Evolutionary conservation across 768 basidiomycete species (phyloP).

Genomic region (Dentipellis sp.): DNA sequence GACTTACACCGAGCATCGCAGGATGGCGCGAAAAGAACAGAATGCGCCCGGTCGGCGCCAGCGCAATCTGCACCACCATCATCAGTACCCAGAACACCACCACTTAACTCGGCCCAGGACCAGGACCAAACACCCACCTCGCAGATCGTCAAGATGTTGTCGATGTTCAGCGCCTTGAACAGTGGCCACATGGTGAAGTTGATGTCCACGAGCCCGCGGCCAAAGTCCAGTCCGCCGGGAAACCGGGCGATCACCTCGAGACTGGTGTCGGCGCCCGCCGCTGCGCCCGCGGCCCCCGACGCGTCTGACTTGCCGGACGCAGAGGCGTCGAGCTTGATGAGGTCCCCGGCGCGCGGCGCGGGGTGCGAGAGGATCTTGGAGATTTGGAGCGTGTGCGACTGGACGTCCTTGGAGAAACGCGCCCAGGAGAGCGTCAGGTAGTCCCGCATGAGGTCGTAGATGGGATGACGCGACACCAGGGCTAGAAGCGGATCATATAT

Average conservation of each 20-base stretch:
- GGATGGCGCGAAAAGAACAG: slow-evolving; percentile 86
- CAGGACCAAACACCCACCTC: slow-evolving; percentile 42
- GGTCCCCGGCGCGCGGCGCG: slow-evolving; percentile 78
- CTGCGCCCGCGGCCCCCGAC: slow-evolving; percentile 25
- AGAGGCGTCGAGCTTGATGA: slow-evolving; percentile 80
- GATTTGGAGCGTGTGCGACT: slow-evolving; percentile 85
- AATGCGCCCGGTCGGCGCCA: slow-evolving; percentile 80
- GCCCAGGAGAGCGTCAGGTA: slow-evolving; percentile 95
- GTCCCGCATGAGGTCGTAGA: slow-evolving; percentile 93
- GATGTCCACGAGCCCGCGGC: slow-evolving; percentile 82
- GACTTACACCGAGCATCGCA: slow-evolving; percentile 76
- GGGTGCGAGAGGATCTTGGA: slow-evolving; percentile 83
- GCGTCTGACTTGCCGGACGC: slow-evolving; percentile 42
- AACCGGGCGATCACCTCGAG: slow-evolving; percentile 85
- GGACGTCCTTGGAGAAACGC: slow-evolving; percentile 88
- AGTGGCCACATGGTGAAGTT: slow-evolving; percentile 97
- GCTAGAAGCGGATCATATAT: slow-evolving; percentile 30
- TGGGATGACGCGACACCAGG: slow-evolving; percentile 84
- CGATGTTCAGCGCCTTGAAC: slow-evolving; percentile 87
- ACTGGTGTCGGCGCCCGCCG: slow-evolving; percentile 29
- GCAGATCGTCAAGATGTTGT: slow-evolving; percentile 88
- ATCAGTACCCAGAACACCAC: not conserved
- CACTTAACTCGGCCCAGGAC: too few species aligned
- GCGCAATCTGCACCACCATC: slow-evolving; percentile 48
- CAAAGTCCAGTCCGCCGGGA: slow-evolving; percentile 91